These are phyloP conservation scores for Boeremia lycopersici DNA, from an alignment of 2,329 filamentous ascomycete genomes.

Conservation along the genomic window DNA sequence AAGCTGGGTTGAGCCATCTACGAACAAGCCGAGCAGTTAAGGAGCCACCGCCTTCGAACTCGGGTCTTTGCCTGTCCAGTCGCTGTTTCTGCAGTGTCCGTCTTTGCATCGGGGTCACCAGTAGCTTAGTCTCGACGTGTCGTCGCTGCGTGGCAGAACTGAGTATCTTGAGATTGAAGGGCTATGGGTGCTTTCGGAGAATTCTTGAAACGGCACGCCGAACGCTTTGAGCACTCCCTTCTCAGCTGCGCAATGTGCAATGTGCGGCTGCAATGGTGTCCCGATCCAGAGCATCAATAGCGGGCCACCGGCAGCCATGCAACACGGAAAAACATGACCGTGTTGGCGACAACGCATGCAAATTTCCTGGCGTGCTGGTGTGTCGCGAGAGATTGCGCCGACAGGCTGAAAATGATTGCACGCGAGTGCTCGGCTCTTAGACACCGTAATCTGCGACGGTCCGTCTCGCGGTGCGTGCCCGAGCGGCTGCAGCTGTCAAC, in stretches of 20 bases:
- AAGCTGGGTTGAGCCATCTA: too few species aligned
- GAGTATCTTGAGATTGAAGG: constrained; percentile 1
- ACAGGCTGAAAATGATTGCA: constrained; percentile 8
- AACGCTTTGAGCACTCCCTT: neutral
- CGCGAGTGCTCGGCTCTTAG: constrained; percentile 10
- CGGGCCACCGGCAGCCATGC: neutral
- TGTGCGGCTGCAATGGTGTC: neutral
- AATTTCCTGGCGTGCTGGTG: constrained; percentile 1
- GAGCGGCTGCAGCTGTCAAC: constrained; percentile 4
- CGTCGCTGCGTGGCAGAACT: neutral
- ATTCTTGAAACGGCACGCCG: constrained; percentile 9
- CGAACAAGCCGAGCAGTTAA: neutral
- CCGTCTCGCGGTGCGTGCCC: constrained; percentile 10
- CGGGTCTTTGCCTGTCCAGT: neutral
- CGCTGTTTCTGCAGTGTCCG: neutral
- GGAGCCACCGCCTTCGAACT: neutral
- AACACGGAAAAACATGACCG: constrained; percentile 1
- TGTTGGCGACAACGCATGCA: neutral
- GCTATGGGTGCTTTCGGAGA: neutral
- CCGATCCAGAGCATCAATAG: constrained; percentile 1
- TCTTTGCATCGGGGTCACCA: neutral
- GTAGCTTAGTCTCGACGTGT: neutral
- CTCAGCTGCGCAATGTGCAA: constrained; percentile 1
- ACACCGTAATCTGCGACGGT: constrained; percentile 7
- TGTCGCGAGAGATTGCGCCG: constrained; percentile 7